Conservation (phyloP, 2,329 filamentous ascomycete species). For the Juglanconis oblonga region DNA sequence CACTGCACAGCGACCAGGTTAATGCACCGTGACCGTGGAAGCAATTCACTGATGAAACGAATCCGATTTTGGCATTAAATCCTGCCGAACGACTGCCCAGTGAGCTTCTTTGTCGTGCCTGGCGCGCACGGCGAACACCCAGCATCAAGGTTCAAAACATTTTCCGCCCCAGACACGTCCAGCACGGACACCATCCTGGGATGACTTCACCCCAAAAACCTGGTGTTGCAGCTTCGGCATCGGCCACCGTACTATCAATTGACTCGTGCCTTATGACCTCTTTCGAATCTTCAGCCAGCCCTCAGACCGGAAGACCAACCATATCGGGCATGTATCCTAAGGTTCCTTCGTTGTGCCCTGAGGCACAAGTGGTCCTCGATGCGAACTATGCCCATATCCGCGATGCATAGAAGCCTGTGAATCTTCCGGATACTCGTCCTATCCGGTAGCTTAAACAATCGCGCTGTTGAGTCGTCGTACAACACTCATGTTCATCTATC, state of each 20-base stretch:
- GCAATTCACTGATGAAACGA: too few species aligned
- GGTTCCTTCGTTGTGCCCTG: too few species aligned
- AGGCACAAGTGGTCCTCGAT: too few species aligned
- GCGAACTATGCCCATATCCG: not conserved
- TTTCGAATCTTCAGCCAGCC: not conserved
- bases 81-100: not conserved
- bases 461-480: not conserved
- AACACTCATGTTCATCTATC: too few species aligned
- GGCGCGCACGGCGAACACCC: not conserved
- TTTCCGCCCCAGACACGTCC: not conserved
- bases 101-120: not conserved
- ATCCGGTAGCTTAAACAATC: not conserved
- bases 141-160: conserved; percentile 13
- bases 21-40: too few species aligned
- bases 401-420: not conserved
- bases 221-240: not conserved
- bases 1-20: too few species aligned
- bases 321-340: not conserved
- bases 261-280: not conserved
- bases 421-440: not conserved
- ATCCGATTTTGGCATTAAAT: too few species aligned
- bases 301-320: not conserved
- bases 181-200: conserved; percentile 6
- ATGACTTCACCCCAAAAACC: not conserved
- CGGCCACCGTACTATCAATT: not conserved